phyloP scores from a whole-genome alignment of 345 rosid genomes.

The Garcia nutans region DNA sequence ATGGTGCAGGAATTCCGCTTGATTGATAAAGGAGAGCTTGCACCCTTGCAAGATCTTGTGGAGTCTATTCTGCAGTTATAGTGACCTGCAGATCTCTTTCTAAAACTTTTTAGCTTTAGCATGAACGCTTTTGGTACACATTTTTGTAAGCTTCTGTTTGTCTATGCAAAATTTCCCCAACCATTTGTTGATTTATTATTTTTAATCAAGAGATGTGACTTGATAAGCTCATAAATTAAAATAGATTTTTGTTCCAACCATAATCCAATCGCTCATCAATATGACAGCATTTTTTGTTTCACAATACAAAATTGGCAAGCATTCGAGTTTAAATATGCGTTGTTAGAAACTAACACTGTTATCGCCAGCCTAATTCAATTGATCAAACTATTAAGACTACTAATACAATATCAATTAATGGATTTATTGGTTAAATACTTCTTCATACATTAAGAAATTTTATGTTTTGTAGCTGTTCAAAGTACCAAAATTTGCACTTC shows the following conservation, averaged over 20 bases:
- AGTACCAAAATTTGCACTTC: no score
- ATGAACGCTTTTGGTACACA: slow-evolving; percentile 3
- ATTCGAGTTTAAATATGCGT: no score
- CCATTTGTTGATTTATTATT: neutral
- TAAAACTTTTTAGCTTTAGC: neutral
- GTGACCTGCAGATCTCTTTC: slow-evolving; percentile 1
- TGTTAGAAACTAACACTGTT: no score
- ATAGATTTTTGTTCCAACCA: neutral
- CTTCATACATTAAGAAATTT: no score
- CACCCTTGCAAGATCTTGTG: slow-evolving; percentile 58
- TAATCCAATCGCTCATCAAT: neutral
- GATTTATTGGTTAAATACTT: no score
- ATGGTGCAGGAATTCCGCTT: slow-evolving; percentile 59
- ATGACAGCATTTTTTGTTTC: no score
- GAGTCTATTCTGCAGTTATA: slow-evolving; percentile 60
- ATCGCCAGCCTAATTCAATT: no score
- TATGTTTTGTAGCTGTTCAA: no score
- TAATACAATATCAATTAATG: no score
- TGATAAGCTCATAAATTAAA: neutral
- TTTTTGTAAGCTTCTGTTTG: slow-evolving; percentile 15
- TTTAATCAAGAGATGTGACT: neutral
- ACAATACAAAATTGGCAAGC: no score
- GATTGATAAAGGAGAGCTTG: slow-evolving; percentile 60
- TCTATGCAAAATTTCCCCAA: neutral
- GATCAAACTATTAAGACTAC: no score